Percentiles rank a stretch among this genome's conserved stretches.
These are phyloP conservation scores for Cercophora newfieldiana DNA, from an alignment of 495 filamentous ascomycete species.

Conservation along the genomic window DNA sequence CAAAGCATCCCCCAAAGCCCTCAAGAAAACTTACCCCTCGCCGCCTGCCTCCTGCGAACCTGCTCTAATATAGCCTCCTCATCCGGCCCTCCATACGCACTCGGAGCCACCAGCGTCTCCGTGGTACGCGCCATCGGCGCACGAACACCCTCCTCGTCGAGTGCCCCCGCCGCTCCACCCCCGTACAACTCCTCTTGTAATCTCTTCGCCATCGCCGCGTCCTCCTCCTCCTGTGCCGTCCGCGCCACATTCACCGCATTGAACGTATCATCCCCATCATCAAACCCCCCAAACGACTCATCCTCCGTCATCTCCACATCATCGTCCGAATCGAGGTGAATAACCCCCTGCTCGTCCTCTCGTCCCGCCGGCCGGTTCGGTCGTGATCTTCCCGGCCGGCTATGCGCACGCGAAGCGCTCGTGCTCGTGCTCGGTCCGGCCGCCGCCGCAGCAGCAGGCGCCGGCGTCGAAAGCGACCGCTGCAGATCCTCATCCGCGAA, in stretches of 20 bases:
- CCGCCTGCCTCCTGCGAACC: conserved; percentile 55
- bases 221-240: conserved; percentile 67
- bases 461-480: conserved; percentile 45
- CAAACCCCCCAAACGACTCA: conserved; percentile 38
- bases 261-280: conserved; percentile 32
- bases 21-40: conserved; percentile 42
- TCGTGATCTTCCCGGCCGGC: conserved; percentile 19
- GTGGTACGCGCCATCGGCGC: conserved; percentile 90
- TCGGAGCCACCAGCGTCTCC: conserved; percentile 82
- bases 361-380: conserved; percentile 34
- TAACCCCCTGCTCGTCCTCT: conserved; percentile 60
- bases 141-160: conserved; percentile 64
- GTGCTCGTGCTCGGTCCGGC: conserved; percentile 27
- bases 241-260: conserved; percentile 41
- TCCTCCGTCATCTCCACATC: conserved; percentile 62
- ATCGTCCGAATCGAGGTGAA: conserved; percentile 61
- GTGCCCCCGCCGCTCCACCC: conserved; percentile 34
- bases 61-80: conserved; percentile 61
- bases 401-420: conserved; percentile 19
- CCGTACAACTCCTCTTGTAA: conserved; percentile 89
- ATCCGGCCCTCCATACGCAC: conserved; percentile 11
- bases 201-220: conserved; percentile 88
- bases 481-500: conserved; percentile 76
- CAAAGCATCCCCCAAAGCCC: not conserved
- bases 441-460: conserved; percentile 33